Percentiles rank a stretch among this genome's conserved stretches.
These are phyloP conservation scores for Coleophoma cylindrospora DNA, from an alignment of 2,329 filamentous ascomycete species.

Conservation along the genomic window DNA sequence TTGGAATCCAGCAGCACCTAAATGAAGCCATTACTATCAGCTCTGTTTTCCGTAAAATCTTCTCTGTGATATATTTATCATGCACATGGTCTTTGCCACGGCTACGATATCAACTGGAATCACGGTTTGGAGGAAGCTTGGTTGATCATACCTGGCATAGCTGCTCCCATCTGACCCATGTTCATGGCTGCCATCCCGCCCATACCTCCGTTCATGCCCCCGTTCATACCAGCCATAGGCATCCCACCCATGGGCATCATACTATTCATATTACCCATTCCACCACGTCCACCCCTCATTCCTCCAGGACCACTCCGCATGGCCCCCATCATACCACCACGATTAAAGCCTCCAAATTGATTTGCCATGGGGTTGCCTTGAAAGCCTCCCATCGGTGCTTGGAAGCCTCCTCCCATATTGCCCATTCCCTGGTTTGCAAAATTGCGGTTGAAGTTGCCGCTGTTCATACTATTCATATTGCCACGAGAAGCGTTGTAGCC, in stretches of 20 bases:
- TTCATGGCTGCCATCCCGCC: constrained; percentile 27
- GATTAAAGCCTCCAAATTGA: constrained; percentile 45
- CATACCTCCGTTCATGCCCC: constrained; percentile 38
- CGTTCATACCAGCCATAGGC: constrained; percentile 49
- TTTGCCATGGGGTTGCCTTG: constrained; percentile 36
- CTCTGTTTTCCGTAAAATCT: too few species aligned
- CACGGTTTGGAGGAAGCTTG: constrained; percentile 4
- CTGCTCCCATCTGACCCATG: constrained; percentile 43
- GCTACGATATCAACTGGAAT: constrained; percentile 7
- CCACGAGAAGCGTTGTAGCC: constrained; percentile 36
- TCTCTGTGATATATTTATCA: too few species aligned
- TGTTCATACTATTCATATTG: constrained; percentile 39
- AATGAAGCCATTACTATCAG: constrained; percentile 8
- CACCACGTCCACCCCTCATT: constrained; percentile 54
- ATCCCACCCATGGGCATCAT: constrained; percentile 38
- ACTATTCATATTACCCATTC: constrained; percentile 37
- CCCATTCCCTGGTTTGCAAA: constrained; percentile 38
- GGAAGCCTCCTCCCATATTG: constrained; percentile 39
- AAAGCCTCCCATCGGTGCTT: constrained; percentile 39
- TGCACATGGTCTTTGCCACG: neutral
- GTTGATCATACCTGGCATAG: constrained; percentile 52
- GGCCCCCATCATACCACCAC: constrained; percentile 46
- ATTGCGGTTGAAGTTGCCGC: constrained; percentile 47
- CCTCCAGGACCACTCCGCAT: constrained; percentile 47
- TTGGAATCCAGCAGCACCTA: constrained; percentile 56